These are phyloP conservation scores for Saccharomycopsis fermentans DNA, from an alignment of 805 yeast genomes.

Conservation along the genomic window DNA sequence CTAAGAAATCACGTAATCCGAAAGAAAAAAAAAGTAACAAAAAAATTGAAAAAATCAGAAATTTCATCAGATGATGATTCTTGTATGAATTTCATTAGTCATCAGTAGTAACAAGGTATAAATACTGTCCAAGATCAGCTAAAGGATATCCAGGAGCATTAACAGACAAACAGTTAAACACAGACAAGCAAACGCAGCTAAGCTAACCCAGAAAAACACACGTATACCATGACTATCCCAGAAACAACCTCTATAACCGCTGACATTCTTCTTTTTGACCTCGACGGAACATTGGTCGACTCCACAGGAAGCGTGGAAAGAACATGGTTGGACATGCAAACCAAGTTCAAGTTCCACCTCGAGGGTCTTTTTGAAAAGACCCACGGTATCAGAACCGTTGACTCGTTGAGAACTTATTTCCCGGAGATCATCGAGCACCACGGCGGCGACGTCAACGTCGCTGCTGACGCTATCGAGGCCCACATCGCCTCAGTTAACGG, in stretches of 20 bases:
- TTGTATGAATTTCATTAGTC: too few relatives aligned
- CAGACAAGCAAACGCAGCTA: too few relatives aligned
- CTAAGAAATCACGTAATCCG: not conserved
- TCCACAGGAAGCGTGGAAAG: conserved; percentile 76
- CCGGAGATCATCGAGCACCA: conserved; percentile 51
- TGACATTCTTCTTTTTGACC: conserved; percentile 47
- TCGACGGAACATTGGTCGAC: conserved; percentile 80
- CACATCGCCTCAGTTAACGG: conserved; percentile 65
- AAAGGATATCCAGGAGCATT: too few relatives aligned
- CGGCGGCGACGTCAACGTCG: conserved; percentile 34
- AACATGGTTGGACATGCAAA: conserved; percentile 70
- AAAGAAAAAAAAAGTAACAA: not conserved
- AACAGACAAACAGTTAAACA: too few relatives aligned
- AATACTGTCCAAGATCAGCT: too few relatives aligned
- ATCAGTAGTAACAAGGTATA: too few relatives aligned
- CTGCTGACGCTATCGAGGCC: conserved; percentile 57
- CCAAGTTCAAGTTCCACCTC: conserved; percentile 47
- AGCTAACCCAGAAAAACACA: not conserved
- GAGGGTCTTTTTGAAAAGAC: conserved; percentile 35
- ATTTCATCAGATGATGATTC: too few relatives aligned
- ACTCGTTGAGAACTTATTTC: conserved; percentile 62
- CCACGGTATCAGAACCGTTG: conserved; percentile 80
- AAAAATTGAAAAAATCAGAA: too few relatives aligned
- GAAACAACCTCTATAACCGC: conserved; percentile 7
- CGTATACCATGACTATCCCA: not conserved